A percentile compares a stretch with the other conserved stretches of the same genome.
These are phyloP conservation scores for Cyberlindnera misumaiensis DNA, from an alignment of 805 yeast species.

Conservation along the genomic window DNA sequence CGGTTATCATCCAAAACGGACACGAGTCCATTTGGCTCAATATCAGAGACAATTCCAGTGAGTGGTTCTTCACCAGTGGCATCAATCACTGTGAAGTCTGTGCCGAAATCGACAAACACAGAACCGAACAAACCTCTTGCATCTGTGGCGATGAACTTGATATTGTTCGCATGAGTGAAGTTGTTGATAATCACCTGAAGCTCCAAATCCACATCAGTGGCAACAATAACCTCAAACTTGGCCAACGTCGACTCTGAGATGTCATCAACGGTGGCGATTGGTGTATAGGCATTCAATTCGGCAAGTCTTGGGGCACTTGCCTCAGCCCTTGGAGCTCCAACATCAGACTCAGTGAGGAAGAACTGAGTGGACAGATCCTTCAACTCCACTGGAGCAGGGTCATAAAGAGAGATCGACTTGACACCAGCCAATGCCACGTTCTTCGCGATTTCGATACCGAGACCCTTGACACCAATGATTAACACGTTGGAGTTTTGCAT, in stretches of 20 bases:
- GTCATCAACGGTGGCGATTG: constrained; percentile 57
- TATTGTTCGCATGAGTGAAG: constrained; percentile 63
- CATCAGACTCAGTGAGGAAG: constrained; percentile 61
- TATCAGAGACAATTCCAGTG: constrained; percentile 82
- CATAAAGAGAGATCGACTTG: constrained; percentile 79
- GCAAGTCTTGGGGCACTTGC: constrained; percentile 63
- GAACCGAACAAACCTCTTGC: constrained; percentile 84
- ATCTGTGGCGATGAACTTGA: constrained; percentile 77
- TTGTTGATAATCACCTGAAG: constrained; percentile 70
- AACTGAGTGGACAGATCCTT: constrained; percentile 86
- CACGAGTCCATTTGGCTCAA: constrained; percentile 85
- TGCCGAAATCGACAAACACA: constrained; percentile 88
- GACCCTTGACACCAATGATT: constrained; percentile 82
- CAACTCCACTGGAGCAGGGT: constrained; percentile 61
- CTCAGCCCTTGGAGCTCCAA: constrained; percentile 73
- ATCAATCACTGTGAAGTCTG: constrained; percentile 71
- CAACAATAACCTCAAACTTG: constrained; percentile 73
- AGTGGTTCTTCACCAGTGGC: constrained; percentile 89
- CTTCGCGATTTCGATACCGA: constrained; percentile 95
- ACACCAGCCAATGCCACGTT: constrained; percentile 97
- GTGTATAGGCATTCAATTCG: constrained; percentile 88
- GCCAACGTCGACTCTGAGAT: constrained; percentile 48
- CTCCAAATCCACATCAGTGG: constrained; percentile 69
- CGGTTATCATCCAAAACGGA: constrained; percentile 87
- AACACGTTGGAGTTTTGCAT: constrained; percentile 94